phyloP scores from a whole-genome alignment of 331 rosid species.

The Spiraea crenata region DNA sequence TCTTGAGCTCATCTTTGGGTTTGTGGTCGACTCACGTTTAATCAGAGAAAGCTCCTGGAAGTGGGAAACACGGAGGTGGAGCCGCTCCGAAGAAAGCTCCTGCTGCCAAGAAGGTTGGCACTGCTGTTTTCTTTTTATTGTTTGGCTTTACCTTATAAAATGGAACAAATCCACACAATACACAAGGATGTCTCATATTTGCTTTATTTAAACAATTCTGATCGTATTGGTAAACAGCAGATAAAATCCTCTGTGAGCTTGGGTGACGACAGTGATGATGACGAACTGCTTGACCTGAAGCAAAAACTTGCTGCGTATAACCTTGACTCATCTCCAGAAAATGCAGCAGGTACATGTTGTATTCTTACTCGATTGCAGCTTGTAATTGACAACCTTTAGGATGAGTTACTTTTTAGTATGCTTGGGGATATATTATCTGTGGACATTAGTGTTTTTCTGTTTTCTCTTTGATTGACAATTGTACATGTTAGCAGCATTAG shows the following conservation, averaged over 20 bases:
- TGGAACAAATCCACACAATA: not conserved
- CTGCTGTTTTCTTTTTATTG: not conserved
- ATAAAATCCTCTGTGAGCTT: conserved; percentile 22
- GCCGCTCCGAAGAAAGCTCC: conserved; percentile 56
- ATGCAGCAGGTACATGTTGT: conserved; percentile 45
- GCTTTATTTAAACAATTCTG: too few species aligned
- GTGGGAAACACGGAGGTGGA: conserved; percentile 53
- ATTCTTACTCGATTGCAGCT: not conserved
- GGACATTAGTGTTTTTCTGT: not conserved
- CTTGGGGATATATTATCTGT: not conserved
- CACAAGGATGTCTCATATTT: too few species aligned
- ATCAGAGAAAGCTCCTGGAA: conserved; percentile 54
- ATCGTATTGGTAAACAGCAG: conserved; percentile 22
- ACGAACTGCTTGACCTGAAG: conserved; percentile 69
- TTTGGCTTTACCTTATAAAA: not conserved
- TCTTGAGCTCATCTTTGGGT: conserved; percentile 40
- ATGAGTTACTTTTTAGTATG: not conserved
- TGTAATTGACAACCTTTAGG: not conserved
- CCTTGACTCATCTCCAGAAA: conserved; percentile 67
- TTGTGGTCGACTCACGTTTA: not conserved
- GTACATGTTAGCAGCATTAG: too few species aligned
- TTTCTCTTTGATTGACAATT: not conserved
- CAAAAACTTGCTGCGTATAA: conserved; percentile 91
- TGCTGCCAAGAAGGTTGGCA: conserved; percentile 51
- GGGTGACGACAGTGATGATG: conserved; percentile 36